Conservation (phyloP, 2,329 filamentous ascomycete genomes). For the Calonectria honghensis region DNA sequence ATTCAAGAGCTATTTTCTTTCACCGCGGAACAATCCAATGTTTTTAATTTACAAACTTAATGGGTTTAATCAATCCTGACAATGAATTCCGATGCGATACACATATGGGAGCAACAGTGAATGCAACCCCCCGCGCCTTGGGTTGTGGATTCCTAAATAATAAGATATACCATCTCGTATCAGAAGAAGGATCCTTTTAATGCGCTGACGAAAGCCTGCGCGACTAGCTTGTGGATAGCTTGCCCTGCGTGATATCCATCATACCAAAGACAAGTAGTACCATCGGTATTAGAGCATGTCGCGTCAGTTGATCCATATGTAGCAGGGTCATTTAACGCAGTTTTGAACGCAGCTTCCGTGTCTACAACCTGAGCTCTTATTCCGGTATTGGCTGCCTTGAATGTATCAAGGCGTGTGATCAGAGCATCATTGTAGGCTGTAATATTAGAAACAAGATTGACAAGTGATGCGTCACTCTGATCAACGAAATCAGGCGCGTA, state of each 20-base stretch:
- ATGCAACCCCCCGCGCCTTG: too few species aligned
- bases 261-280: slow-evolving; percentile 45
- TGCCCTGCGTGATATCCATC: slow-evolving; percentile 47
- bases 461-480: slow-evolving; percentile 37
- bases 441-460: slow-evolving; percentile 39
- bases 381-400: slow-evolving; percentile 31
- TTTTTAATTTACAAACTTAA: too few species aligned
- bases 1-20: too few species aligned
- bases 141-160: background rate
- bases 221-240: slow-evolving; percentile 47
- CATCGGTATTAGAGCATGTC: slow-evolving; percentile 41
- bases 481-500: background rate
- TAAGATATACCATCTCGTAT: background rate
- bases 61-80: background rate
- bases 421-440: slow-evolving; percentile 44
- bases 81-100: background rate
- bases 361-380: slow-evolving; percentile 43
- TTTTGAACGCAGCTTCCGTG: slow-evolving; percentile 42
- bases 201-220: slow-evolving; percentile 38
- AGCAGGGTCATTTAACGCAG: slow-evolving; percentile 35
- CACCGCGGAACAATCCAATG: too few species aligned
- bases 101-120: too few species aligned
- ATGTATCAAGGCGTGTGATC: slow-evolving; percentile 31
- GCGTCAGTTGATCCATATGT: slow-evolving; percentile 45
- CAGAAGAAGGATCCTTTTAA: slow-evolving; percentile 21